These are phyloP conservation scores for Crithidia thermophila DNA, from an alignment of 208 protist genomes.

Conservation along the genomic window DNA sequence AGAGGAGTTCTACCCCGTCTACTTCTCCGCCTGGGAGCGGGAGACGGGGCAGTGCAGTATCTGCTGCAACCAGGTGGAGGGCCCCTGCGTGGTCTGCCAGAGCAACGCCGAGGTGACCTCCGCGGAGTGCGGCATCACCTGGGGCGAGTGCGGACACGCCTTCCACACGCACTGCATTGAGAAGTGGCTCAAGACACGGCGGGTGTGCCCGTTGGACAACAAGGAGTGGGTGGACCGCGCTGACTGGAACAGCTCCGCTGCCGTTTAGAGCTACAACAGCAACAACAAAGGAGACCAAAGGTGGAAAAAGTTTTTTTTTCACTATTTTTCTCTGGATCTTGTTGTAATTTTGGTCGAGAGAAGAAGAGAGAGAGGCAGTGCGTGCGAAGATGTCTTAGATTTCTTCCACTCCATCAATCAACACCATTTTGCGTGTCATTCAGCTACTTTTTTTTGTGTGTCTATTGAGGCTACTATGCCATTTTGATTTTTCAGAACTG, in stretches of 20 bases:
- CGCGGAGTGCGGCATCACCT: slow-evolving; percentile 95
- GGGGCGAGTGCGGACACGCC: slow-evolving; percentile 98
- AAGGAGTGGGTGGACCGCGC: slow-evolving; percentile 93
- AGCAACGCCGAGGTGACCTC: slow-evolving; percentile 56
- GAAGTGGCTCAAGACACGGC: slow-evolving; percentile 97
- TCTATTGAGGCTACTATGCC: too few relatives aligned
- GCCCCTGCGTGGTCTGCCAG: slow-evolving; percentile 98
- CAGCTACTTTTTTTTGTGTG: too few relatives aligned
- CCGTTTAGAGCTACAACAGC: not conserved
- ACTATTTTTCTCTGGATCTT: too few relatives aligned
- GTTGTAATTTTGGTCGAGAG: too few relatives aligned
- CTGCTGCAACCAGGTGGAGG: slow-evolving; percentile 98
- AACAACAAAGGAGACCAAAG: slow-evolving; percentile 1
- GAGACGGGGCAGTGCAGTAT: slow-evolving; percentile 98
- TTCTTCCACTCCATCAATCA: too few relatives aligned
- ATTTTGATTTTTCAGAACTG: too few relatives aligned
- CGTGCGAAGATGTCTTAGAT: too few relatives aligned
- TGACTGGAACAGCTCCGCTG: slow-evolving; percentile 43
- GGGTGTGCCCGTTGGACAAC: slow-evolving; percentile 98
- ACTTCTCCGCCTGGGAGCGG: slow-evolving; percentile 95
- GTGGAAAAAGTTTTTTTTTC: slow-evolving; percentile 6
- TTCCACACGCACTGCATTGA: slow-evolving; percentile 99
- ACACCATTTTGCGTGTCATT: too few relatives aligned
- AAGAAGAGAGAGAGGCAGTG: too few relatives aligned
- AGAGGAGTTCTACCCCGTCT: slow-evolving; percentile 97